Conservation (phyloP, 176 grass and related monocot genomes). For the Chrysopogon serrulatus region DNA sequence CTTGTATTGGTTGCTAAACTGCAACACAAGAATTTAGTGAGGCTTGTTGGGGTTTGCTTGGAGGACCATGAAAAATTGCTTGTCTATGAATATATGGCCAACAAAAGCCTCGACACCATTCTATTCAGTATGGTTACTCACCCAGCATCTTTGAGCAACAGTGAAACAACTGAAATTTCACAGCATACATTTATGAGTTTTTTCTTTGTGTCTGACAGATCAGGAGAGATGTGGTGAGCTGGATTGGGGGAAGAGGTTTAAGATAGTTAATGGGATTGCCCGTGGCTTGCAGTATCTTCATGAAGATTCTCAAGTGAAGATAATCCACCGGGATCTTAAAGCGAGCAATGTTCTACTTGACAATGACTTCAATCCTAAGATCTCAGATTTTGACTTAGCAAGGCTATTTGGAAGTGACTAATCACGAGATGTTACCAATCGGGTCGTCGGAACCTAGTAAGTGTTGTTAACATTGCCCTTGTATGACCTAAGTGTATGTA, state of each 20-base stretch:
- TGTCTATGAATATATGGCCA: constrained; percentile 60
- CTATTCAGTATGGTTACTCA: constrained; percentile 51
- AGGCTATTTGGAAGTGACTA: constrained; percentile 56
- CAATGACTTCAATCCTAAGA: constrained; percentile 56
- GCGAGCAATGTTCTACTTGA: constrained; percentile 50
- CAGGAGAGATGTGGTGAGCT: constrained; percentile 20
- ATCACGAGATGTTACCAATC: constrained; percentile 46
- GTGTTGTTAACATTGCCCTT: neutral
- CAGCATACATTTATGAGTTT: neutral
- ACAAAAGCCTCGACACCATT: constrained; percentile 80
- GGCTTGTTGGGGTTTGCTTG: constrained; percentile 70
- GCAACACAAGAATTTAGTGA: constrained; percentile 83
- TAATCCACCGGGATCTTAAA: constrained; percentile 65
- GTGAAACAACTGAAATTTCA: neutral
- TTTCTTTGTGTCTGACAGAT: constrained; percentile 30
- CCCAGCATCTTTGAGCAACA: neutral
- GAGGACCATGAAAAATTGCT: constrained; percentile 70
- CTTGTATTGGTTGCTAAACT: constrained; percentile 73
- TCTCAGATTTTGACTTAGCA: constrained; percentile 76
- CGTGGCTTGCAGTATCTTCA: constrained; percentile 81
- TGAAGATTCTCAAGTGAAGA: constrained; percentile 75
- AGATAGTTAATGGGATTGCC: constrained; percentile 54
- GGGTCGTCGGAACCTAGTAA: constrained; percentile 76
- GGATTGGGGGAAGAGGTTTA: constrained; percentile 50
- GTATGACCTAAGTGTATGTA: neutral